Conservation (phyloP, 208 protist genomes). For the Borovskyia barvae region DNA sequence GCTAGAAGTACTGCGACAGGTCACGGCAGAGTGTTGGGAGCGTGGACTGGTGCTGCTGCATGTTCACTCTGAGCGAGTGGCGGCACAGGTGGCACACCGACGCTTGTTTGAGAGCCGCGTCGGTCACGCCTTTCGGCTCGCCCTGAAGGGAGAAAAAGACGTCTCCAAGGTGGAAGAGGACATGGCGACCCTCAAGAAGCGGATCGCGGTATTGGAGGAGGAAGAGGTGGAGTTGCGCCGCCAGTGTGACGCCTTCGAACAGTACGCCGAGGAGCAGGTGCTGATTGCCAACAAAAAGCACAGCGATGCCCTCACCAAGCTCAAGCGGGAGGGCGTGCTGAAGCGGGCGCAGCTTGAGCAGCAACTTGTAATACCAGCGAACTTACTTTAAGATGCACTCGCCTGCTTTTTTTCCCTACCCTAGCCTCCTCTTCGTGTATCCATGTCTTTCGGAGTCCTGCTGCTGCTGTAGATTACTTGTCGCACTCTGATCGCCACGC, state of each 20-base stretch:
- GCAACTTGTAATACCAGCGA: slow-evolving; percentile 56
- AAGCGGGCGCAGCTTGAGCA: slow-evolving; percentile 83
- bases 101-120: slow-evolving; percentile 84
- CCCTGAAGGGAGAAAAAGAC: slow-evolving; percentile 87
- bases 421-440: no score
- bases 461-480: no score
- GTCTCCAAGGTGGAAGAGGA: slow-evolving; percentile 58
- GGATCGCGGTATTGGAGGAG: slow-evolving; percentile 45
- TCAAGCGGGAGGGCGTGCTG: slow-evolving; percentile 74
- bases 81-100: slow-evolving; percentile 73
- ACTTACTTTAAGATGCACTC: slow-evolving; percentile 10
- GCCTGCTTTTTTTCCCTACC: slow-evolving; percentile 4
- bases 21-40: slow-evolving; percentile 83
- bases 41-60: slow-evolving; percentile 80
- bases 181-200: slow-evolving; percentile 39
- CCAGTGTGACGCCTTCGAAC: slow-evolving; percentile 63
- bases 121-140: slow-evolving; percentile 82
- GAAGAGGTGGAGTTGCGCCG: slow-evolving; percentile 65
- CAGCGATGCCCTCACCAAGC: slow-evolving; percentile 61
- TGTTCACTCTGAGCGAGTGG: slow-evolving; percentile 74
- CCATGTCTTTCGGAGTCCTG: no score
- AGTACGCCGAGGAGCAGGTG: slow-evolving; percentile 70
- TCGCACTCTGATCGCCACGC: no score
- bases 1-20: slow-evolving; percentile 85
- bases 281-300: slow-evolving; percentile 80